A percentile compares a stretch with the other conserved stretches of the same genome.
phyloP scores from a whole-genome alignment of 139 green algal species.

The Helicosporidium sp. region DNA sequence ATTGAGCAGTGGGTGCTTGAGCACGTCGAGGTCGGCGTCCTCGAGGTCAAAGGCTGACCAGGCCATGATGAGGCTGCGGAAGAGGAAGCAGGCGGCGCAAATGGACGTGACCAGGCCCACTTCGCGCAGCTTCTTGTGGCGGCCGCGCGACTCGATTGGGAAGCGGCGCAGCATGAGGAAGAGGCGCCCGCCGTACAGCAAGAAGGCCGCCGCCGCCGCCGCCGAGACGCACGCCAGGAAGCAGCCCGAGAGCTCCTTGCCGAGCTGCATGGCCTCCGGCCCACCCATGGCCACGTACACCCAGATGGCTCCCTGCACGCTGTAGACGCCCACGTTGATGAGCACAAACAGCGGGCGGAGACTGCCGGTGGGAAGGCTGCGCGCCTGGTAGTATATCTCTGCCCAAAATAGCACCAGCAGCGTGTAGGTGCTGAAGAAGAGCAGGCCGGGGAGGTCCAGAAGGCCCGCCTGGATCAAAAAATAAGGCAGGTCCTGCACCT shows the following conservation, averaged over 20 bases:
- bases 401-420: slow-evolving; percentile 96
- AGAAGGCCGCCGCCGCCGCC: slow-evolving; percentile 57
- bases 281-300: slow-evolving; percentile 5
- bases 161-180: slow-evolving; percentile 87
- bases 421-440: slow-evolving; percentile 97
- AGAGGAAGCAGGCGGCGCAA: slow-evolving; percentile 72
- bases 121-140: slow-evolving; percentile 89
- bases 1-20: slow-evolving; percentile 59
- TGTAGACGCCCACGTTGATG: slow-evolving; percentile 71
- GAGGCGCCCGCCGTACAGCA: slow-evolving; percentile 83
- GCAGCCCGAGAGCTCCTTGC: slow-evolving; percentile 11
- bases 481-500: slow-evolving; percentile 20
- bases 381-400: slow-evolving; percentile 95
- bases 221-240: slow-evolving; percentile 64
- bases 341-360: slow-evolving; percentile 68
- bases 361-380: slow-evolving; percentile 46
- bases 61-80: slow-evolving; percentile 50
- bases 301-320: slow-evolving; percentile 30
- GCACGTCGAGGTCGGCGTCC: slow-evolving; percentile 36
- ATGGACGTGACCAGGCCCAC: slow-evolving; percentile 80
- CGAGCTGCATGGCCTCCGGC: slow-evolving; percentile 4
- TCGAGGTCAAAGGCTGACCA: slow-evolving; percentile 33
- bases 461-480: slow-evolving; percentile 36
- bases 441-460: slow-evolving; percentile 70
- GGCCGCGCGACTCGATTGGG: slow-evolving; percentile 77